Base-by-base conservation (phyloP, 768 basidiomycete genomes). In the Boletus subcaerulescens region DNA sequence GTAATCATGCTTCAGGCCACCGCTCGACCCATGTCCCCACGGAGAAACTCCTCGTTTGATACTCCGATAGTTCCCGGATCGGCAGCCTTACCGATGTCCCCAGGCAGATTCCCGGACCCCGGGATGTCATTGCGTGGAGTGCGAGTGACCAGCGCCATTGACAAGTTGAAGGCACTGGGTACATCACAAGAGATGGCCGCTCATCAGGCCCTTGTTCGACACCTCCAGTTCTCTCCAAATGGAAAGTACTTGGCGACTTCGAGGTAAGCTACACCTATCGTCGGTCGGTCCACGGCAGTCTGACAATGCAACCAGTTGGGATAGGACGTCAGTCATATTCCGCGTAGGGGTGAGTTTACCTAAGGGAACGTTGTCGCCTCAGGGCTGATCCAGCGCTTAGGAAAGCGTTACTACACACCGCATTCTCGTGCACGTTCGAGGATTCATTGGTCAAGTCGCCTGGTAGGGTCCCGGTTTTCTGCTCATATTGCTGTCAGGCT, bases 161-260 rank as follows among this genome's bases (percentile, higher is more conserved):
- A 78, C 41, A 76, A 73, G 44, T 53, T 82, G 51, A 75, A 73
- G 62, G 62, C 56, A 41, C 59, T 82, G 55, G 65, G 65, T 42
- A 64, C 70, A 39, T 74, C 73, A 10, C 76, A 81, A 56, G 76
- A 75, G 45, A 60, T 78, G 46, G 71, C 65, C 20, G 74, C 76
- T 18, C 80, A 82, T 50, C 69, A 71, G 42, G 82, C 80, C 7
- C 73, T 82, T 24, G 80, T 82, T 18, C 67, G 80, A 45, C 79
- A 82, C 58, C 63, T 82, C 44, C 79, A 82, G 55, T 82, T 82
- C 63, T 82, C 81, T 14, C 82, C 81, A 5, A 76, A 80, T 58
- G 80, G 80, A 36, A 73, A 74, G 59, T 80, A 75, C 60, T 58
- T 82, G 57, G 80, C 82, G 4, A 82, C 82, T 2, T 81, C 81